Base-by-base conservation (phyloP, 2,329 filamentous ascomycete genomes). In the Colletotrichum orbiculare region DNA sequence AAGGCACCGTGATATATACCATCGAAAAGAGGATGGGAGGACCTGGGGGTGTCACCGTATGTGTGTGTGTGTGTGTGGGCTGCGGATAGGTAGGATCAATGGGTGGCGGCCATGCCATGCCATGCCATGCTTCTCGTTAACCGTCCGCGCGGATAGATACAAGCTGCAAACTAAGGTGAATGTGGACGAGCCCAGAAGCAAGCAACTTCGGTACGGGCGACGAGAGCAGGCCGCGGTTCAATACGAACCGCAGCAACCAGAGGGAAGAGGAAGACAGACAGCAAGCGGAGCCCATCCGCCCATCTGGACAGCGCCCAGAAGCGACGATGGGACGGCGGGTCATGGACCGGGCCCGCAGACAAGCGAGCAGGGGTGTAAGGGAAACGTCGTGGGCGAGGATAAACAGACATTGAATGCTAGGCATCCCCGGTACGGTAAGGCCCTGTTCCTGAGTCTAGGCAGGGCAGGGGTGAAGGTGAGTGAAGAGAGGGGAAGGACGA, bases 1-100 rank as follows among this genome's bases (percentile, higher is more conserved):
- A 67, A 41, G 64, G 60, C 52, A 46, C 54, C 34, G 47, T 60
- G 57, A 68, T 68, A 68, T 68, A 68, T 67, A 67, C 58, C 35
- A 64, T 56, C 41, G 37, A 38, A 34, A 13, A 34, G 52, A 47
- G 42, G 53, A 56, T 54, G 47, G 57, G 37, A 13, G 46, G 35
- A 9, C 15, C 37, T 54, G 39, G 41, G 39, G 42, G 25, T 5
- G 25, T 25, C 25, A 25, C 25, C 3, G 25, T 25, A 4, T 25
- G 25, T 25, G 25, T 25, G 25, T 25, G 4, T 25, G 25, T 25
- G 25, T 25, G 25, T 25, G 25, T 25, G 25, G 3, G 25, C 4
- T 25, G 25, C 25, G 25, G 25, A 25, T 25, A 46, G 11, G 55
- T 42, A 35, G 11, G 46, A 10, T 37, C 41, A 46, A 25, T 41